Evolutionary conservation across 257 asterid species (phyloP).

Genomic region (Plantago major): DNA sequence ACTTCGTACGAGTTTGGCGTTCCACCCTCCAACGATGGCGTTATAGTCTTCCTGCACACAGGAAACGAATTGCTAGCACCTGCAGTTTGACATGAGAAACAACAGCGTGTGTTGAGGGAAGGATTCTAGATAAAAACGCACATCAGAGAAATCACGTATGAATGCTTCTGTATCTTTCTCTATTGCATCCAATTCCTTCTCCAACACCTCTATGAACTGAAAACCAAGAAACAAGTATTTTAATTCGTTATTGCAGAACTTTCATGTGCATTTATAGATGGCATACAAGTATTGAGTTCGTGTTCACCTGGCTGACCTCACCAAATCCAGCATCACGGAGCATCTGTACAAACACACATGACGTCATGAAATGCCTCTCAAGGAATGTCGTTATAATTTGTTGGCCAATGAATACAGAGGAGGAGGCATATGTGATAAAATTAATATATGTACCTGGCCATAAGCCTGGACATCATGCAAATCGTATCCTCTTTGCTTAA

Average conservation of each 20-base stretch:
- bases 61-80: neutral
- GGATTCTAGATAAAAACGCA: conserved; percentile 24
- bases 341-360: conserved; percentile 47
- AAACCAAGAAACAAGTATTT: conserved; percentile 14
- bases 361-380: neutral
- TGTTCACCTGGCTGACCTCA: conserved; percentile 76
- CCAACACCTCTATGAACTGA: conserved; percentile 76
- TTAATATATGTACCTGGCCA: conserved; percentile 54
- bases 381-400: neutral
- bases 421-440: neutral
- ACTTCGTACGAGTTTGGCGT: conserved; percentile 49
- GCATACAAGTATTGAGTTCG: neutral
- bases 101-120: neutral
- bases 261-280: neutral
- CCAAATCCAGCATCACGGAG: conserved; percentile 82
- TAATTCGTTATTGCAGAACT: neutral
- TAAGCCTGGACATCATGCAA: conserved; percentile 75
- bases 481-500: conserved; percentile 88
- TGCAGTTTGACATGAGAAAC: neutral
- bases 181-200: conserved; percentile 62
- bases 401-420: neutral
- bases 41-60: conserved; percentile 43
- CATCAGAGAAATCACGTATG: conserved; percentile 78
- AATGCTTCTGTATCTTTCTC: conserved; percentile 77
- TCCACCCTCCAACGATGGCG: conserved; percentile 59